These are phyloP conservation scores for Theobroma grandiflorum DNA, from an alignment of 441 rosid genomes.

Conservation along the genomic window DNA sequence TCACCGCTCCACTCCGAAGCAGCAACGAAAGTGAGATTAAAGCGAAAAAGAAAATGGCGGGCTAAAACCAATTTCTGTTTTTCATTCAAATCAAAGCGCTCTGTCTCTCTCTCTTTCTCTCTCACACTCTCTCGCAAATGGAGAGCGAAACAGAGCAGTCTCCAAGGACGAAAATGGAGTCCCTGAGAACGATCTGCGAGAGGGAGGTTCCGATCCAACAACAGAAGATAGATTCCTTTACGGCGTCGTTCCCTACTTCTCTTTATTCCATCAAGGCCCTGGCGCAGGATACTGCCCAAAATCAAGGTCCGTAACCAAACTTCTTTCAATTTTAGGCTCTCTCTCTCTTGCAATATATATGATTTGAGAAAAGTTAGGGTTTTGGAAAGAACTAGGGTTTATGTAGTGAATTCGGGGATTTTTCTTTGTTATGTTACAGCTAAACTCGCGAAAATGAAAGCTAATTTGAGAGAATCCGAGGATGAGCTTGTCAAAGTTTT, in stretches of 20 bases:
- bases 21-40: too few species aligned
- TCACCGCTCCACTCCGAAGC: too few species aligned
- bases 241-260: slow-evolving; percentile 54
- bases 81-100: slow-evolving; percentile 9
- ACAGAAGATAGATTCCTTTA: slow-evolving; percentile 54
- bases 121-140: slow-evolving; percentile 35
- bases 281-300: slow-evolving; percentile 53
- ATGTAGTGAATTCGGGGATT: neutral
- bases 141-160: slow-evolving; percentile 41
- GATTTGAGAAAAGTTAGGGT: slow-evolving; percentile 36
- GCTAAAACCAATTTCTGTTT: neutral
- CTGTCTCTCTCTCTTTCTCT: neutral
- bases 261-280: slow-evolving; percentile 52
- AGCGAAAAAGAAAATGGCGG: neutral
- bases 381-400: slow-evolving; percentile 29
- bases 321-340: slow-evolving; percentile 10
- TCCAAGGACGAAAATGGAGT: slow-evolving; percentile 57
- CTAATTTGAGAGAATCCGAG: slow-evolving; percentile 76
- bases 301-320: slow-evolving; percentile 51
- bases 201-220: slow-evolving; percentile 47
- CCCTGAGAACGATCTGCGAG: slow-evolving; percentile 55
- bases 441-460: slow-evolving; percentile 58
- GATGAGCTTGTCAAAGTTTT: slow-evolving; percentile 77
- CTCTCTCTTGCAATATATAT: neutral
- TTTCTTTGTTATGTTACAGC: slow-evolving; percentile 43